These are phyloP conservation scores for Candida frijolesensis DNA, from an alignment of 1,139 yeast genomes.

Conservation along the genomic window DNA sequence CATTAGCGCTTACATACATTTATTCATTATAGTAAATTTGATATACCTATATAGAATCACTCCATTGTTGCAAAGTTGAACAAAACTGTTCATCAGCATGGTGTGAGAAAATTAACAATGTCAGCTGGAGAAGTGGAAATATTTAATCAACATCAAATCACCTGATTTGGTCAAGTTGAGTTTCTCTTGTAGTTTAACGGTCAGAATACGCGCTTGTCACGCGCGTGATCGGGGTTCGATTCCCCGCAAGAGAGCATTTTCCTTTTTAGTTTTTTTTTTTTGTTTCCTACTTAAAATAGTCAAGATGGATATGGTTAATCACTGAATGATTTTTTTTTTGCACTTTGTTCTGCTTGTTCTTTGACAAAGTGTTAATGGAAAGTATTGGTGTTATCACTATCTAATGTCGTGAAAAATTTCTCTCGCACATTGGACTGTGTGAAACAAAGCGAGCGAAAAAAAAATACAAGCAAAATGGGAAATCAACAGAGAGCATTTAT, in stretches of 20 bases:
- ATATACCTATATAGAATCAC: no score
- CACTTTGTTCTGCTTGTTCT: no score
- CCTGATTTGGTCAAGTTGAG: not conserved
- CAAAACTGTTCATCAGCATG: no score
- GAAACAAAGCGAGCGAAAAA: not conserved
- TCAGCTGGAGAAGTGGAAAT: no score
- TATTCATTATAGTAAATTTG: no score
- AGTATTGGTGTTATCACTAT: not conserved
- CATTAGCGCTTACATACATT: no score
- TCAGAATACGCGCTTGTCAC: conserved; percentile 10
- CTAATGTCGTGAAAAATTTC: not conserved
- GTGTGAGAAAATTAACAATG: no score
- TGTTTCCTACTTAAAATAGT: not conserved
- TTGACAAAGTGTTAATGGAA: not conserved
- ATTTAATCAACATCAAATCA: not conserved
- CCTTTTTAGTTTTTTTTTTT: not conserved
- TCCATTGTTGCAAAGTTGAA: no score
- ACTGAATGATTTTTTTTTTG: no score
- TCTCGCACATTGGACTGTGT: not conserved
- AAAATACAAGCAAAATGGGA: not conserved
- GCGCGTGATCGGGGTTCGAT: conserved; percentile 10
- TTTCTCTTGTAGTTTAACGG: conserved; percentile 9
- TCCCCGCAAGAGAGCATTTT: conserved; percentile 8
- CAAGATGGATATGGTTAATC: no score
- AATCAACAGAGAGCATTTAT: not conserved